Conservation (phyloP, 2,329 filamentous ascomycete genomes). For the Cytospora piceae region DNA sequence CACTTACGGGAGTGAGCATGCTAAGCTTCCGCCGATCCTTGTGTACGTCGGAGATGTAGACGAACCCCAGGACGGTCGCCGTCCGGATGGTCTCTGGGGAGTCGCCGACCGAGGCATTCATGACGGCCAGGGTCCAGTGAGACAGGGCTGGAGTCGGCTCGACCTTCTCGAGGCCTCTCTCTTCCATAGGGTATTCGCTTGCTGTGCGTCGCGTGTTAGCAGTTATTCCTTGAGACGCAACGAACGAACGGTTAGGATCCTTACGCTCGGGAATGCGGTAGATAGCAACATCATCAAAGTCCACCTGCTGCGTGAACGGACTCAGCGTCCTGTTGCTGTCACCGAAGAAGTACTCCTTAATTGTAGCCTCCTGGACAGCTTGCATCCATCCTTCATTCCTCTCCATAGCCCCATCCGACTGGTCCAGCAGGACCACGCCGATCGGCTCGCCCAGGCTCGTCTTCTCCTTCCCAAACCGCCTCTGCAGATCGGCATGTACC, state of each 20-base stretch:
- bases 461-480: conserved; percentile 63
- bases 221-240: neutral
- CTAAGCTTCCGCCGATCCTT: conserved; percentile 79
- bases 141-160: conserved; percentile 70
- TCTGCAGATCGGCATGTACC: conserved; percentile 73
- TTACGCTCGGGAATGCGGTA: conserved; percentile 69
- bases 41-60: conserved; percentile 92
- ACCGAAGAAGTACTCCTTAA: conserved; percentile 95
- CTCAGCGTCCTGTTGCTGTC: conserved; percentile 75
- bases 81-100: conserved; percentile 74
- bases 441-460: conserved; percentile 69
- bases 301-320: conserved; percentile 83
- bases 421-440: conserved; percentile 76
- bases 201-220: conserved; percentile 18
- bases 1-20: conserved; percentile 81
- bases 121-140: conserved; percentile 83
- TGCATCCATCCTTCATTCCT: conserved; percentile 76
- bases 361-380: conserved; percentile 71
- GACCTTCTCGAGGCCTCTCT: conserved; percentile 61
- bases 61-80: conserved; percentile 85
- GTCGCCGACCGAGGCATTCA: conserved; percentile 74
- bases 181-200: conserved; percentile 40
- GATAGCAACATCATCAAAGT: conserved; percentile 74
- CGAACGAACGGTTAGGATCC: conserved; percentile 33
- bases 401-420: conserved; percentile 83